phyloP scores from a whole-genome alignment of 352 stramenopile genomes.

The Phytophthora idaei region DNA sequence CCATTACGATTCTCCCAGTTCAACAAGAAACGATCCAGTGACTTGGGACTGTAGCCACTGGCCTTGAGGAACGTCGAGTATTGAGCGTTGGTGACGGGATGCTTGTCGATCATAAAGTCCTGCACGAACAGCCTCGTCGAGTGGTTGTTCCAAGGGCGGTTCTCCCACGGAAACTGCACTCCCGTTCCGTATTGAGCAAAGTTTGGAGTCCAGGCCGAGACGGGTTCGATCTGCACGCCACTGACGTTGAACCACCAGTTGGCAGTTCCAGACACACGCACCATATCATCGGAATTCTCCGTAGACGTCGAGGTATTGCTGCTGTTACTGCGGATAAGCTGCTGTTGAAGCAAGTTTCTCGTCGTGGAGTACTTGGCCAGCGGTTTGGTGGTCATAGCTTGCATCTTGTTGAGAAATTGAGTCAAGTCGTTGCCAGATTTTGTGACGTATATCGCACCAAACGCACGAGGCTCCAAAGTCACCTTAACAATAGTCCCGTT shows the following conservation, averaged over 20 bases:
- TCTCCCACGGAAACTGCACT: conserved; percentile 88
- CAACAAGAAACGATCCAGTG: conserved; percentile 68
- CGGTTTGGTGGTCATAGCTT: conserved; percentile 50
- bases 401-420: conserved; percentile 57
- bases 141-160: conserved; percentile 81
- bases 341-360: conserved; percentile 46
- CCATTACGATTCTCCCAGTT: conserved; percentile 67
- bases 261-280: conserved; percentile 44
- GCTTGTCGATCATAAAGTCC: conserved; percentile 75
- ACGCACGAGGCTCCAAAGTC: conserved; percentile 59
- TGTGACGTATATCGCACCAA: conserved; percentile 57
- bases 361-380: conserved; percentile 53
- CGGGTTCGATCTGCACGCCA: conserved; percentile 83
- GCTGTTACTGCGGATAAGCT: conserved; percentile 30
- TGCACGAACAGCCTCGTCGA: conserved; percentile 61
- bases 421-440: conserved; percentile 32
- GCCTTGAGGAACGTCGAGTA: conserved; percentile 60
- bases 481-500: conserved; percentile 32
- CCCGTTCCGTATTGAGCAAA: conserved; percentile 61
- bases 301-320: background rate
- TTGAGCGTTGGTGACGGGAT: conserved; percentile 81
- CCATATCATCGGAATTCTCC: conserved; percentile 41
- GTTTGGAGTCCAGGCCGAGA: conserved; percentile 69
- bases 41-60: conserved; percentile 61
- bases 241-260: conserved; percentile 86